A percentile compares a stretch with the other conserved stretches of the same genome.
Evolutionary conservation across 2,329 filamentous ascomycete genomes (phyloP).

Genomic region (Aspergillus brasiliensis): DNA sequence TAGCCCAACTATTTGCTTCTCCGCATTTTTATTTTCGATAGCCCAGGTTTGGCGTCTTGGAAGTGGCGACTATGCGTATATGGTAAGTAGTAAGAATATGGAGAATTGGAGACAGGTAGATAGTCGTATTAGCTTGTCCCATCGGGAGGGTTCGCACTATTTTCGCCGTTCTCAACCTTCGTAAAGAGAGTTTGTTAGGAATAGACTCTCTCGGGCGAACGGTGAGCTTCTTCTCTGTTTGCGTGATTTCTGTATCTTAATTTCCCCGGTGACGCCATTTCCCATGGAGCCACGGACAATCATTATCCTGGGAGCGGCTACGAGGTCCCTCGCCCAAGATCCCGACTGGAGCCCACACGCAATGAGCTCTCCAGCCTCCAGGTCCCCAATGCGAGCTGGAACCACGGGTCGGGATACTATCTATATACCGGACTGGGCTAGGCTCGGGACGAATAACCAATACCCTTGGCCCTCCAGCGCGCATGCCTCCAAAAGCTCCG

Average conservation of each 20-base stretch:
- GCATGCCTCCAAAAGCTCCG: background rate
- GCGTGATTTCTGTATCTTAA: background rate
- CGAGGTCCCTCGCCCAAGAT: conserved; percentile 17
- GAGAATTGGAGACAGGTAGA: too few species aligned
- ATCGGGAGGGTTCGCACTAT: conserved; percentile 10
- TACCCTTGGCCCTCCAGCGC: conserved; percentile 3
- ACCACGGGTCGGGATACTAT: conserved; percentile 15
- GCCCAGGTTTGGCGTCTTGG: background rate
- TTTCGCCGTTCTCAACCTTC: conserved; percentile 4
- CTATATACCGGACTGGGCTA: conserved; percentile 19
- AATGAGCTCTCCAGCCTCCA: background rate
- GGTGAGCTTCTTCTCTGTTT: background rate
- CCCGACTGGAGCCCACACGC: conserved; percentile 16
- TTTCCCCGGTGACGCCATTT: conserved; percentile 3
- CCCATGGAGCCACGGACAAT: background rate
- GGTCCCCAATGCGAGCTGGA: background rate
- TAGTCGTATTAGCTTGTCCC: conserved; percentile 3
- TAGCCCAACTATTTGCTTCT: background rate
- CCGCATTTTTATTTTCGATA: background rate
- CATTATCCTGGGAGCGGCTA: background rate
- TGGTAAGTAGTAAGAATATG: background rate
- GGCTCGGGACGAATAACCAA: conserved; percentile 14
- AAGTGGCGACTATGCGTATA: background rate
- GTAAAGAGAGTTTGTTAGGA: background rate
- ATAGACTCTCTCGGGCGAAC: background rate